Base-by-base conservation (phyloP, 768 basidiomycete species). In the Chiua virens region DNA sequence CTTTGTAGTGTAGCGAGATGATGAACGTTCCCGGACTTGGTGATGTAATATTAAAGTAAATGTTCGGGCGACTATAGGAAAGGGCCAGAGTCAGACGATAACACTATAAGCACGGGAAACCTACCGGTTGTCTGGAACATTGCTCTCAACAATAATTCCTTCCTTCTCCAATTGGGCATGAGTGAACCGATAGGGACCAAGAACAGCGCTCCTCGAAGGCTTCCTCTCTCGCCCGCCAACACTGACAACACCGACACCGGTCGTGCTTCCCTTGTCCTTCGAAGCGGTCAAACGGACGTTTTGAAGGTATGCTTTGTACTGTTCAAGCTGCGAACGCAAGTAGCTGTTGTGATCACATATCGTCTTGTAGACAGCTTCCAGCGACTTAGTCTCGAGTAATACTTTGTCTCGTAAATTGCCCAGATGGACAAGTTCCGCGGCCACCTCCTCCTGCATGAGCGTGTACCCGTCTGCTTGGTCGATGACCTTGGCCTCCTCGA, bases 291-390 rank as follows among this genome's bases (percentile, higher is more conserved):
- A 42, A 17, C 97, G 88, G 23, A 98, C 97, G 67, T 99, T 99
- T 75, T 96, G 93, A 15, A 99, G 77, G 71, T 99, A 99, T 10
- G 95, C 94, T 75, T 99, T 99, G 82, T 99, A 99, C 76, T 98
- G 95, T 71, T 99, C 97, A 57, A 99, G 81, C 72, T 99, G 97
- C 27, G 85, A 85, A 42, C 96, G 82, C 70, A 99, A 78, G 70
- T 98, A 99, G 68, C 92, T 92, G 76, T 99, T 99, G 75, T 99
- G 97, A 68, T 98, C 97, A 69, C 94, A 88, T 59, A 99, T 99
- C 18, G 96, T 99, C 82, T 98, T 97, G 84, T 95, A 99, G 23
- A 99, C 97, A 7, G 92, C 88, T 56, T 98, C 97, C 50, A 99
- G 79, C 17, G 87, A 90, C 63, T 90, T 86, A 42, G 89, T 94